Conservation (phyloP, 768 basidiomycete genomes). For the Pleurotus giganteus region DNA sequence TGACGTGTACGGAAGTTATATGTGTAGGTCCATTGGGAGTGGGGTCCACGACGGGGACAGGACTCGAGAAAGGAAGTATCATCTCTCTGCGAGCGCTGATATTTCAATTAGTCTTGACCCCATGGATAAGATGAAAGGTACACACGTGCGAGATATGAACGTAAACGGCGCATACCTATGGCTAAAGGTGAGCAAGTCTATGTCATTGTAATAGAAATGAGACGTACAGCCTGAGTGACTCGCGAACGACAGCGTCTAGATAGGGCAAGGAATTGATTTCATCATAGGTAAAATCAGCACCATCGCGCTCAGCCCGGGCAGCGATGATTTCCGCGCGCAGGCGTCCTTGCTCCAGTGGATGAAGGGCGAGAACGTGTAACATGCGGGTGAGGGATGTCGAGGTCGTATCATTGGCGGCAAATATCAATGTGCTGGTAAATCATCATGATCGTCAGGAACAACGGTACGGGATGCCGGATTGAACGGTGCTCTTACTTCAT, state of each 20-base stretch:
- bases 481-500: constrained; percentile 22
- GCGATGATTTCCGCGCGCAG: constrained; percentile 21
- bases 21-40: constrained; percentile 16
- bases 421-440: constrained; percentile 5
- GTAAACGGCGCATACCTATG: constrained; percentile 18
- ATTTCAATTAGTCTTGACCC: background rate
- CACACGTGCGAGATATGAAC: constrained; percentile 18
- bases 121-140: constrained; percentile 1
- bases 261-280: constrained; percentile 17
- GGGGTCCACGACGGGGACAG: constrained; percentile 24
- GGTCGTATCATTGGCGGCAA: constrained; percentile 14
- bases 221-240: constrained; percentile 29
- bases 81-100: constrained; percentile 18
- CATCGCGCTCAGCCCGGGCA: constrained; percentile 16
- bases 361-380: constrained; percentile 8
- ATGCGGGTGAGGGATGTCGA: constrained; percentile 14
- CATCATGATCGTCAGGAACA: constrained; percentile 18
- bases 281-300: constrained; percentile 18
- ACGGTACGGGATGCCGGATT: background rate
- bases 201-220: constrained; percentile 10
- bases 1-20: constrained; percentile 22
- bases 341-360: constrained; percentile 19
- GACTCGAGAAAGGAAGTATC: constrained; percentile 28
- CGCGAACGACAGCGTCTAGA: constrained; percentile 30
- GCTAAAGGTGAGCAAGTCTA: background rate